Conservation (phyloP, 2,329 filamentous ascomycete species). For the Ceratocystis colombiana region DNA sequence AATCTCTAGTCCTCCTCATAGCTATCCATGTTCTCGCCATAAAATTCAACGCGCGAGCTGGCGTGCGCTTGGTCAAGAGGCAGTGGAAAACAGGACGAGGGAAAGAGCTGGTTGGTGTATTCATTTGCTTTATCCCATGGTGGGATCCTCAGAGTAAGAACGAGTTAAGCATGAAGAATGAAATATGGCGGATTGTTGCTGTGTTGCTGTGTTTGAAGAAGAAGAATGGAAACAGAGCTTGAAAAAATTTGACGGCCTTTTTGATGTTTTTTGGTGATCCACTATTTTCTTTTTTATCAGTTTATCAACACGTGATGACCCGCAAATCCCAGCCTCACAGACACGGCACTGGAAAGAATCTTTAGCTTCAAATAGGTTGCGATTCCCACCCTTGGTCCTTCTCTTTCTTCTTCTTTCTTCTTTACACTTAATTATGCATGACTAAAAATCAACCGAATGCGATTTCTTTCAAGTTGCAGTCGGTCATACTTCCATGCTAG, state of each 20-base stretch:
- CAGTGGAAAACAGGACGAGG: background rate
- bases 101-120: background rate
- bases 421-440: constrained; percentile 44
- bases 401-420: constrained; percentile 30
- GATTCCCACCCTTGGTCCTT: constrained; percentile 22
- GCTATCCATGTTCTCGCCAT: background rate
- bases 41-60: background rate
- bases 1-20: background rate
- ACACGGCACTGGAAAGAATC: background rate
- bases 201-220: background rate
- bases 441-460: constrained; percentile 51
- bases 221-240: constrained; percentile 20
- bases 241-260: constrained; percentile 14
- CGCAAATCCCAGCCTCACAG: background rate
- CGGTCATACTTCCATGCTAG: constrained; percentile 52
- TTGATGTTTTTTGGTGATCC: constrained; percentile 6
- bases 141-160: background rate
- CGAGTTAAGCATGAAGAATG: constrained; percentile 9
- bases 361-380: constrained; percentile 1
- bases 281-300: constrained; percentile 4
- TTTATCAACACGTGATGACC: constrained; percentile 2
- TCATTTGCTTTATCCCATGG: background rate
- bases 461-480: constrained; percentile 40
- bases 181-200: background rate
- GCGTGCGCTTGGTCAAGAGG: background rate